phyloP scores from a whole-genome alignment of 2,329 filamentous ascomycete genomes.

The Beauveria pseudobassiana region DNA sequence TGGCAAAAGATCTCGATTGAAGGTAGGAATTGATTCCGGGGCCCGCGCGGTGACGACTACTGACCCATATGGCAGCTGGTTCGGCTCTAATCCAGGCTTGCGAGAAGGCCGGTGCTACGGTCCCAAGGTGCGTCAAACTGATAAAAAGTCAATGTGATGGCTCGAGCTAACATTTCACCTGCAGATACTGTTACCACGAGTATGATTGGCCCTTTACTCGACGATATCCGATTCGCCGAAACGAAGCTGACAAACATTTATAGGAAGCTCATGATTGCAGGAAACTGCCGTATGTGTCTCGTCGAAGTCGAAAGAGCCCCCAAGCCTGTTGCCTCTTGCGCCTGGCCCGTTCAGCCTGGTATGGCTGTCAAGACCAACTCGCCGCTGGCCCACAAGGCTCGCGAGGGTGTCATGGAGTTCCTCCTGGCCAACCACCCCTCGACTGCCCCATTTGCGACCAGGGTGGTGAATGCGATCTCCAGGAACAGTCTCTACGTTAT shows the following conservation, averaged over 20 bases:
- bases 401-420: conserved; percentile 99
- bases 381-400: conserved; percentile 89
- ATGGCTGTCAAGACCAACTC: conserved; percentile 99
- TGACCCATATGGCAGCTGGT: conserved; percentile 59
- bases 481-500: conserved; percentile 99
- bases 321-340: conserved; percentile 96
- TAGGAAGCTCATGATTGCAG: conserved; percentile 96
- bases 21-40: conserved; percentile 49
- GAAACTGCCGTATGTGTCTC: conserved; percentile 99
- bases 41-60: conserved; percentile 16
- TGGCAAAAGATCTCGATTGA: conserved; percentile 98
- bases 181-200: conserved; percentile 98
- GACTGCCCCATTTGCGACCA: conserved; percentile 98
- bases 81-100: conserved; percentile 98
- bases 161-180: conserved; percentile 19
- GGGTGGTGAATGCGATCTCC: conserved; percentile 96
- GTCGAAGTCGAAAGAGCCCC: conserved; percentile 95
- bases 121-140: conserved; percentile 61
- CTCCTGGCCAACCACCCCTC: conserved; percentile 88
- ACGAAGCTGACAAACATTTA: conserved; percentile 31
- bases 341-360: conserved; percentile 95
- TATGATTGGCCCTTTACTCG: conserved; percentile 39
- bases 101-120: conserved; percentile 87
- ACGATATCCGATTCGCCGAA: conserved; percentile 18
- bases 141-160: neutral